Evolutionary conservation across 78 protist genomes (phyloP), one percentile per base, ranked within the genome.

Genomic region (Fonticula alba): DNA sequence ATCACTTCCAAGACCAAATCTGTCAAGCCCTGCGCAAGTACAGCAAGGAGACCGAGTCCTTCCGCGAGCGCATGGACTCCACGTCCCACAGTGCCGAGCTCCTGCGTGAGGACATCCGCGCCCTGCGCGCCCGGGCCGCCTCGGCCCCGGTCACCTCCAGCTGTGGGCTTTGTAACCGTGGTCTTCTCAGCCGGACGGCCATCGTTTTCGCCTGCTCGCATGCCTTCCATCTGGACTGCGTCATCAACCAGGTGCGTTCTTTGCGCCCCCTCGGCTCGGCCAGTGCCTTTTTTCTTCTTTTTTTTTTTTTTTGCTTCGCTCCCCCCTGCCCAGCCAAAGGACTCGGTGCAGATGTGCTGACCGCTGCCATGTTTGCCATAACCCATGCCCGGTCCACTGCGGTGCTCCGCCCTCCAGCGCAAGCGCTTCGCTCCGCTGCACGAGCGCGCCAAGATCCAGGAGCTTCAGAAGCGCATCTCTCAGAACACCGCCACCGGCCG

Each of bases 191-290:
- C 31, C 63, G 81, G 32, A 50, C 58, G 40, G 87, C 89, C 51
- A 80, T 72, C 74, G 40, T 85, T 49, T 92, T 92, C 68, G 80
- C 88, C 3, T 92, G 97, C 64, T 68, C 50, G 36, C 97, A 92
- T 68, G 73, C 53, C 14, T 81, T 88, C 71, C 96, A 88, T 56
- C 62, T 46, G 32, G 84, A 85, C 38, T 88, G 94, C 71, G 65
- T 87, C 49, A 65, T 69, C 26, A 32, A 64, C 19, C 62, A 77
- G 57, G 69, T 56, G 46, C n/a, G 68, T 47, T 7, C 17, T 26
- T 22, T 3, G 10, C 38, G 20, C n/a, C 31, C 10, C 7, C 4
- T 2, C 61, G 24, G 14, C 11, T 19, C 2, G 1, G 36, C 31
- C 15, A 27, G 24, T 13, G 13, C 69, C 31, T 27, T 9, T 35